A percentile compares a stretch with the other conserved stretches of the same genome.
Conservation (phyloP, 2,329 filamentous ascomycete species). For the Aspergillus hortae region DNA sequence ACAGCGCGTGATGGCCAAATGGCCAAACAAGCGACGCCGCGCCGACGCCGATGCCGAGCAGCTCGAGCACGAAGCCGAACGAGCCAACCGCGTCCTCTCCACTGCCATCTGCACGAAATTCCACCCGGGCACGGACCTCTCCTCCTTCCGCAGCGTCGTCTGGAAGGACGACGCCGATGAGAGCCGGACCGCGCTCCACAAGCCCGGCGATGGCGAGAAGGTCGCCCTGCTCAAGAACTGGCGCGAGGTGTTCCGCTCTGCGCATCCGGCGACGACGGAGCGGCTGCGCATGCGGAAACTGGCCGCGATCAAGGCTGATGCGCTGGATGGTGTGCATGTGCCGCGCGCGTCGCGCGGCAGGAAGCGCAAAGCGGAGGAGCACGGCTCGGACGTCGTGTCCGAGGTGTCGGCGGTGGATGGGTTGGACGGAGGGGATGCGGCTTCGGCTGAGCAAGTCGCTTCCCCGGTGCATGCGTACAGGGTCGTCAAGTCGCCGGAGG, state of each 20-base stretch:
- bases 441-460: neutral
- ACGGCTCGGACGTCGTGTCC: neutral
- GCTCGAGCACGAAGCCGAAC: constrained; percentile 9
- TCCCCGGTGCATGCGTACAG: constrained; percentile 5
- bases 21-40: constrained; percentile 1
- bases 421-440: neutral
- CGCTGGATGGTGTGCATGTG: constrained; percentile 5
- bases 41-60: constrained; percentile 1
- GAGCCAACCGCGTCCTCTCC: constrained; percentile 11
- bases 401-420: neutral
- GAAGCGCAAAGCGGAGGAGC: neutral
- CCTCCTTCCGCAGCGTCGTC: constrained; percentile 38
- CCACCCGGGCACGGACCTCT: constrained; percentile 16
- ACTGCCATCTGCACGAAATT: neutral
- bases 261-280: constrained; percentile 29
- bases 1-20: constrained; percentile 15
- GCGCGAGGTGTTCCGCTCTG: constrained; percentile 41
- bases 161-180: constrained; percentile 33
- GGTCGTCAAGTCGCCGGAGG: constrained; percentile 2
- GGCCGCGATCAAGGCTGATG: constrained; percentile 5
- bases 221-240: constrained; percentile 46
- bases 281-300: constrained; percentile 17
- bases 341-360: neutral
- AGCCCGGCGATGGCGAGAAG: constrained; percentile 39
- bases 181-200: constrained; percentile 28